Evolutionary conservation across 176 grass and related monocot species (phyloP).

Genomic region (Olyra latifolia): DNA sequence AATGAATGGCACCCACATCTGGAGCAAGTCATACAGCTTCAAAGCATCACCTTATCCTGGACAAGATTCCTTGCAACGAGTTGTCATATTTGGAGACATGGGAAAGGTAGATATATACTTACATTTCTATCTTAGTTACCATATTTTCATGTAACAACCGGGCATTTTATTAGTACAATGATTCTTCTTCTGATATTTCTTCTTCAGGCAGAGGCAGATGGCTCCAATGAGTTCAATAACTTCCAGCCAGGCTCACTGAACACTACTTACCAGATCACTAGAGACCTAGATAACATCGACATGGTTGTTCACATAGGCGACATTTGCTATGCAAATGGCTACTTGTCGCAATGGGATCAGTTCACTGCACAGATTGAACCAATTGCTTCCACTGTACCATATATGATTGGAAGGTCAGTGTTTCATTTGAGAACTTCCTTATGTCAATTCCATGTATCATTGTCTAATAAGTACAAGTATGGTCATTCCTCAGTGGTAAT

Average conservation of each 20-base stretch:
- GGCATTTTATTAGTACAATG: neutral
- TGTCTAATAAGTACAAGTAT: neutral
- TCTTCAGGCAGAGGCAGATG: slow-evolving; percentile 76
- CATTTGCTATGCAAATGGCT: slow-evolving; percentile 75
- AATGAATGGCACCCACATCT: slow-evolving; percentile 54
- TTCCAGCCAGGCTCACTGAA: slow-evolving; percentile 79
- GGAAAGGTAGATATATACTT: slow-evolving; percentile 63
- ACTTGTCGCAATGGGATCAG: slow-evolving; percentile 94
- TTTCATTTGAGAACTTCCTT: slow-evolving; percentile 10
- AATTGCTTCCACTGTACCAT: slow-evolving; percentile 73
- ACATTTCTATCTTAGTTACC: neutral
- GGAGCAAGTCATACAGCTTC: slow-evolving; percentile 78
- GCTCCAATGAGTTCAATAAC: slow-evolving; percentile 81
- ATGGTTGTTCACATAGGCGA: slow-evolving; percentile 89
- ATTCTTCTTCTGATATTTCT: slow-evolving; percentile 17
- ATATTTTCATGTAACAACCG: neutral
- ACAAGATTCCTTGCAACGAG: slow-evolving; percentile 73
- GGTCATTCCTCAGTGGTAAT: slow-evolving; percentile 54
- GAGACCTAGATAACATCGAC: slow-evolving; percentile 72
- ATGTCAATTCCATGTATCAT: neutral
- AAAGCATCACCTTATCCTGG: slow-evolving; percentile 84
- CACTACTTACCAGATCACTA: slow-evolving; percentile 70
- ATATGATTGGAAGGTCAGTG: slow-evolving; percentile 86
- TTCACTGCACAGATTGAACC: slow-evolving; percentile 83
- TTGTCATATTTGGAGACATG: slow-evolving; percentile 96